Evolutionary conservation across 2,329 filamentous ascomycete species (phyloP), one percentile per base, ranked within the genome.

Genomic region (Curvularia lunata): DNA sequence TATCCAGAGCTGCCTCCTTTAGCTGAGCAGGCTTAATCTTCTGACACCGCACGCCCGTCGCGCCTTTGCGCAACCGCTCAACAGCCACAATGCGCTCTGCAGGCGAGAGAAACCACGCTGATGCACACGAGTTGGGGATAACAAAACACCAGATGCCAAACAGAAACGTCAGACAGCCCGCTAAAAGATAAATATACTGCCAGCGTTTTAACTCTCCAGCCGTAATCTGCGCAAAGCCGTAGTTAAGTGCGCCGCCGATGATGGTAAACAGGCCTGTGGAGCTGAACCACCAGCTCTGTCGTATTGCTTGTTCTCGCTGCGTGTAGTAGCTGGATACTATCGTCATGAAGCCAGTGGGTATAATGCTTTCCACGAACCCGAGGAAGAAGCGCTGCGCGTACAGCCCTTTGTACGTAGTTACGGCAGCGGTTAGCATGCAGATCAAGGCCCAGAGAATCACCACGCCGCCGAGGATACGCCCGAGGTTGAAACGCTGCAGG

Each of bases 101-200:
- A 0, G 77, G 73, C 0, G 82, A 85, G 38, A 91, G 75, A 67
- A 91, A 91, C 88, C 88, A 90, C 0, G 89, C 89, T 0, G 82
- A 82, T 0, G 86, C 84, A 0, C 89, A 87, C 1, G 86, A 88
- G 61, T 86, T 86, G 0, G 90, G 89, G 51, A 90, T 78, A 8
- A 80, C 79, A 65, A 90, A 89, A 74, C 88, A 91, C 68, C 83
- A 92, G 4, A 88, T 79, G 1, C 84, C 87, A 82, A 86, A 89
- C 12, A 79, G 56, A 16, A 83, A 79, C 56, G 85, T 88, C 10
- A 88, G 78, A 38, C 69, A 71, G 1, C 79, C 79, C 3, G 80
- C 86, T n/a, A 90, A 82, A 16, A 91, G 74, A 68, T 90, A 90
- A 53, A 90, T 86, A 62, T 87, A 90, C 67, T 85, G 85, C 87